Conservation (phyloP, 225 moss, liverwort and hornwort species). For the Marchantia polymorpha region DNA sequence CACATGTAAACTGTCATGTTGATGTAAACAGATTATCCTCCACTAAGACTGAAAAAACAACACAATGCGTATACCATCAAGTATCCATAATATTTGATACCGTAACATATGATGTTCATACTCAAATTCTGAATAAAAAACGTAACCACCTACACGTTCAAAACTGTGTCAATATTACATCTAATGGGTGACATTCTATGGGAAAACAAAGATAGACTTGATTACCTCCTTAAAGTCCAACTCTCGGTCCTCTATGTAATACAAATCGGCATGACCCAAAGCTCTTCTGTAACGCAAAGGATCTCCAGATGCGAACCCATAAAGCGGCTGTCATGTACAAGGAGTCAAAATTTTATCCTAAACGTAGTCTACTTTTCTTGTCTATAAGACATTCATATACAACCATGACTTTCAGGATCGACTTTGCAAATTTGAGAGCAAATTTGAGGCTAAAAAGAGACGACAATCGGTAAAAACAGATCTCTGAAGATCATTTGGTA, state of each 20-base stretch:
- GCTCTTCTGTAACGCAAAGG: slow-evolving; percentile 91
- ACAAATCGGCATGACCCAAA: slow-evolving; percentile 83
- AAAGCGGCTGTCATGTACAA: slow-evolving; percentile 64
- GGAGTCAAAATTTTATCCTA: background rate
- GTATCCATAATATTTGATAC: background rate
- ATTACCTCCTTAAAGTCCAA: slow-evolving; percentile 95
- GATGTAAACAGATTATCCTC: background rate
- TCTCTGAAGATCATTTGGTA: no score
- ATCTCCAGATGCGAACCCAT: slow-evolving; percentile 95
- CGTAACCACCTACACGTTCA: no score
- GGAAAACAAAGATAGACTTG: no score
- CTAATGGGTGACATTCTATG: no score
- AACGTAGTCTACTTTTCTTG: background rate
- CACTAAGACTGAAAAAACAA: background rate
- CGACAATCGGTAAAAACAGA: no score
- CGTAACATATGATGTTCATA: background rate
- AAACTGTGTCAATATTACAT: no score
- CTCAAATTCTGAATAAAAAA: no score
- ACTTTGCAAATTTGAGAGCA: no score
- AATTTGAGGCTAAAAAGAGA: no score
- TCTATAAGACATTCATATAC: no score
- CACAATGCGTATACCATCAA: background rate
- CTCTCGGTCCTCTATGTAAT: slow-evolving; percentile 95
- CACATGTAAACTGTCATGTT: background rate
- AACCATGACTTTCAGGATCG: no score